Percentiles rank a stretch among this genome's conserved stretches.
These are phyloP conservation scores for Osmozyma mogii DNA, from an alignment of 805 yeast genomes.

Conservation along the genomic window DNA sequence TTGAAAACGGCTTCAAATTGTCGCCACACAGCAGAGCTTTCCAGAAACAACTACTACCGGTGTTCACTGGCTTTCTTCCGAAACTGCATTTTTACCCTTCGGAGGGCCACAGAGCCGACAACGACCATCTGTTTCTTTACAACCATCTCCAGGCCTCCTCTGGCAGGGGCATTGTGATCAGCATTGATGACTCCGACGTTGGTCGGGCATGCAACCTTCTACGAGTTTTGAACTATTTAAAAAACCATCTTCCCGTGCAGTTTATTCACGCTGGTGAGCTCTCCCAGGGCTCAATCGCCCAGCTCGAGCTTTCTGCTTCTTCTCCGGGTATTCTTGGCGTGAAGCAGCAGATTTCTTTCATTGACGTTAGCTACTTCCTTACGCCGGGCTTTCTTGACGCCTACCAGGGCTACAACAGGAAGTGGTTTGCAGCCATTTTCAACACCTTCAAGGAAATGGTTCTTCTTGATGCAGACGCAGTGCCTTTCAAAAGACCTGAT, in stretches of 20 bases:
- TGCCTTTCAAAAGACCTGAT: slow-evolving; percentile 9
- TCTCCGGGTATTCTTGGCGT: too few species aligned
- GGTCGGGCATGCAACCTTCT: slow-evolving; percentile 8
- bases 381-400: too few species aligned
- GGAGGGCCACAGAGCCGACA: too few species aligned
- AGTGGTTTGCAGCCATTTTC: slow-evolving; percentile 12
- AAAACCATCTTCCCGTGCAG: slow-evolving; percentile 9
- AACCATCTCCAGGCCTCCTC: slow-evolving; percentile 3
- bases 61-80: too few species aligned
- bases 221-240: slow-evolving; percentile 5
- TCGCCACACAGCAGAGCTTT: neutral
- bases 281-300: too few species aligned
- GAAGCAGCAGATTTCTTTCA: too few species aligned
- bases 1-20: slow-evolving; percentile 3
- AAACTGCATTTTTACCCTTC: too few species aligned
- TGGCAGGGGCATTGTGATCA: slow-evolving; percentile 12
- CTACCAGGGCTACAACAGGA: too few species aligned
- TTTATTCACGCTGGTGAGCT: slow-evolving; percentile 10
- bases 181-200: slow-evolving; percentile 8
- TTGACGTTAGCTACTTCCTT: too few species aligned
- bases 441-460: slow-evolving; percentile 8
- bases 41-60: slow-evolving; percentile 4
- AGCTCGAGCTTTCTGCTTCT: too few species aligned
- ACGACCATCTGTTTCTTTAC: slow-evolving; percentile 7
- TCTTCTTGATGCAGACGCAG: slow-evolving; percentile 13